These are phyloP conservation scores for Babesia ovata DNA, from an alignment of 169 alveolate species.

Conservation along the genomic window DNA sequence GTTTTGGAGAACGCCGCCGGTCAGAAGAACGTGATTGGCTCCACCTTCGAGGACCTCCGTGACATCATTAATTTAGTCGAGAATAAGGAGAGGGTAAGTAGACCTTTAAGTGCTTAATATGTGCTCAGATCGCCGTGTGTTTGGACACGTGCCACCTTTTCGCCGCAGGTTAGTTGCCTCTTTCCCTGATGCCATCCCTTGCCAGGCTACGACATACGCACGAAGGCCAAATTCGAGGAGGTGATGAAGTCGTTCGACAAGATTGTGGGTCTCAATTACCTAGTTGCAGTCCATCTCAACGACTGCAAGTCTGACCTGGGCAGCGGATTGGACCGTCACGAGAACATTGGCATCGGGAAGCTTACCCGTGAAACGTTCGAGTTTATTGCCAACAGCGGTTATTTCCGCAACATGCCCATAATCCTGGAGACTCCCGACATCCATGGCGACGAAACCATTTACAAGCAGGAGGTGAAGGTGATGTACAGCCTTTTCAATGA, in stretches of 20 bases:
- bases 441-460: constrained; percentile 78
- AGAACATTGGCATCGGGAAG: constrained; percentile 87
- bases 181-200: not conserved
- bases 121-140: constrained; percentile 83
- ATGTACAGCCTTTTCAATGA: constrained; percentile 72
- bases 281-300: constrained; percentile 86
- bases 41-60: constrained; percentile 84
- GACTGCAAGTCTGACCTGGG: constrained; percentile 87
- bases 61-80: constrained; percentile 79
- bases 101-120: too few species aligned
- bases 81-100: constrained; percentile 78
- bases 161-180: constrained; percentile 79
- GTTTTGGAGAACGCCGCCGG: constrained; percentile 90
- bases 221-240: constrained; percentile 75
- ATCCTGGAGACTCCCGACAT: constrained; percentile 87
- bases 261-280: constrained; percentile 80
- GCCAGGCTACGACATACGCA: constrained; percentile 83
- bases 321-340: constrained; percentile 89
- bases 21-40: constrained; percentile 85
- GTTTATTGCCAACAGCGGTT: constrained; percentile 80
- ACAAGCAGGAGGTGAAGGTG: constrained; percentile 80
- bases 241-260: constrained; percentile 83
- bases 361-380: constrained; percentile 84
- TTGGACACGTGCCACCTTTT: constrained; percentile 90
- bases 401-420: constrained; percentile 85